Base-by-base conservation (phyloP, 1,139 yeast genomes). In the Lipomyces yarrowii region DNA sequence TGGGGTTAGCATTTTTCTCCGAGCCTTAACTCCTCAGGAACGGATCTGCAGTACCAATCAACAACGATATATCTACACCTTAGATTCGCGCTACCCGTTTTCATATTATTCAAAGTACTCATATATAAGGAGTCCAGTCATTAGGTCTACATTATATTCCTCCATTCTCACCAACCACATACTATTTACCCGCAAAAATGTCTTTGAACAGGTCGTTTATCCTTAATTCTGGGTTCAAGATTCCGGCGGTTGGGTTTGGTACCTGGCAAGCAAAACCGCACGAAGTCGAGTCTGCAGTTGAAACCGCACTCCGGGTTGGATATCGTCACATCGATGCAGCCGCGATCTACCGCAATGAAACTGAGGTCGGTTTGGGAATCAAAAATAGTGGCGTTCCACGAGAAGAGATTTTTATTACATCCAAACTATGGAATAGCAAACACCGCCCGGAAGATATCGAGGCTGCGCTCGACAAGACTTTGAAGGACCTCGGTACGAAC, bases 401-500 rank as follows among this genome's bases (percentile, higher is more conserved):
- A 74, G 78, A 78, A 57, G 81, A 85, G 64, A 73, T 86, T 37
- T 87, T 83, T 76, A 74, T 86, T 69, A 85, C 89, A 56, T 84
- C 86, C 69, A 87, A 86, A 76, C 75, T 75, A 67, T 76, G 75
- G 74, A 65, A 63, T 39, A 56, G 51, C 37, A 54, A 58, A 39
- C 69, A 67, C 53, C 61, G 62, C 18, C 64, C 68, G 26, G 68
- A 55, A 13, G 64, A 61, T 42, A 54, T 87, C 37, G 87, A 78
- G 57, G 80, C 75, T 52, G 91, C 90, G 3, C 79, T 91, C 64
- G 84, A 87, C 61, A 78, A 77, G 60, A 87, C 96, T 1, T 82
- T 92, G 74, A 75, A 82, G 71, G 86, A 86, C 74, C 80, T 91
- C 72, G 88, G 88, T 2, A 78, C 90, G 71, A 96, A 89, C 62